phyloP scores from a whole-genome alignment of 768 basidiomycete species.

The Suillus hirtellus region DNA sequence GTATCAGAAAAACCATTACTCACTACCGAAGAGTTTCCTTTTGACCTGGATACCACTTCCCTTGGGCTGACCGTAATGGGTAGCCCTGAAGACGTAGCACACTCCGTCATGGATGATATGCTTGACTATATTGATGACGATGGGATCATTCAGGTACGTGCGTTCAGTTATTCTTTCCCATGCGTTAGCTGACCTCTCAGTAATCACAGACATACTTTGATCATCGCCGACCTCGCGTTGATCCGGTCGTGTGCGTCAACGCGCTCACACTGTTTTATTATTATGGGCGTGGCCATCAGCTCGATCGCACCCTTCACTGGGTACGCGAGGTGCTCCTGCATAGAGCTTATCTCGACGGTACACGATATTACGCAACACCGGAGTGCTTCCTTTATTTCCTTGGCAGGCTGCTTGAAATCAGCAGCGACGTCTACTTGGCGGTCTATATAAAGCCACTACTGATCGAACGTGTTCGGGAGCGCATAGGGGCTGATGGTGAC shows the following conservation, averaged over 20 bases:
- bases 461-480: constrained; percentile 48
- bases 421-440: constrained; percentile 36
- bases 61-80: constrained; percentile 47
- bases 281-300: constrained; percentile 47
- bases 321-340: constrained; percentile 49
- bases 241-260: constrained; percentile 56
- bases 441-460: constrained; percentile 40
- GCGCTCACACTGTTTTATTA: constrained; percentile 50
- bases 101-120: constrained; percentile 58
- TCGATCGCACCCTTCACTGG: constrained; percentile 48
- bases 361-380: constrained; percentile 52
- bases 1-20: constrained; percentile 38
- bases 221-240: constrained; percentile 48
- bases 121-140: constrained; percentile 49
- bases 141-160: constrained; percentile 49
- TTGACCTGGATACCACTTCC: constrained; percentile 61
- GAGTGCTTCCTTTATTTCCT: constrained; percentile 57
- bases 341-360: constrained; percentile 55
- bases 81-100: constrained; percentile 32
- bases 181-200: neutral
- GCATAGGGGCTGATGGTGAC: constrained; percentile 49
- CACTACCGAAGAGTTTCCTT: constrained; percentile 51
- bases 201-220: constrained; percentile 52
- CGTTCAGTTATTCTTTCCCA: neutral
- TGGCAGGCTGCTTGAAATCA: constrained; percentile 41